These are phyloP conservation scores for Neonectria hederae DNA, from an alignment of 2,329 filamentous ascomycete species.

Conservation along the genomic window DNA sequence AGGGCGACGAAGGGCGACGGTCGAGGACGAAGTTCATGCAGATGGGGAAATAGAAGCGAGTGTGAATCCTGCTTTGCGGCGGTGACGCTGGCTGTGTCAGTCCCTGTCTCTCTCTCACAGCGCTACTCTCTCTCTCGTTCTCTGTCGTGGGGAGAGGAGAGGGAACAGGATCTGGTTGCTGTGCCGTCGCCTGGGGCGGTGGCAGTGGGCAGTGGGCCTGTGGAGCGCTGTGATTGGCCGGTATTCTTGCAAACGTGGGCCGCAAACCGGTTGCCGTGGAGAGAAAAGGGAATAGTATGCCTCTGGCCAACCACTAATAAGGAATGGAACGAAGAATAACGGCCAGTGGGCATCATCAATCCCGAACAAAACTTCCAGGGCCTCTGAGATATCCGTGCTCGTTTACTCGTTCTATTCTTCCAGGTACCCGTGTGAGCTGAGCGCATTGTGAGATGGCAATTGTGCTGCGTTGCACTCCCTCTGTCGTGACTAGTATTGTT, in stretches of 20 bases:
- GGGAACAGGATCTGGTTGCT: constrained; percentile 37
- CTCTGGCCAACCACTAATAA: neutral
- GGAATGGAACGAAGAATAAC: neutral
- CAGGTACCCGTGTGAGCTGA: neutral
- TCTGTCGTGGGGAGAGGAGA: constrained; percentile 25
- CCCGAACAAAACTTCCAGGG: neutral
- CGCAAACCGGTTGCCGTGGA: constrained; percentile 12
- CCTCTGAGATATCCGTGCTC: neutral
- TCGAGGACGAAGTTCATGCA: neutral
- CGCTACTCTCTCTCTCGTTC: neutral
- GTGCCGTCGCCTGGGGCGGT: constrained; percentile 35
- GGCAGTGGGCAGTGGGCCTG: constrained; percentile 12
- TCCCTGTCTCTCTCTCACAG: constrained; percentile 1
- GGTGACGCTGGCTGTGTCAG: neutral
- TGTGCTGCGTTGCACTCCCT: neutral
- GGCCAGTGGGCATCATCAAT: neutral
- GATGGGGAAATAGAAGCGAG: constrained; percentile 13
- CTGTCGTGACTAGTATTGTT: neutral
- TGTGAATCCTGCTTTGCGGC: constrained; percentile 2
- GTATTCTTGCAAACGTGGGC: neutral
- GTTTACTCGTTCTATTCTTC: neutral
- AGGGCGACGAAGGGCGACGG: no score
- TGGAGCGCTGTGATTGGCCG: constrained; percentile 3
- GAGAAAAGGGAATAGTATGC: constrained; percentile 13
- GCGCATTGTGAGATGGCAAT: neutral